Evolutionary conservation across 805 yeast genomes (phyloP), one percentile per base, ranked within the genome.

Genomic region (Trichomonascus vanleenenianus): DNA sequence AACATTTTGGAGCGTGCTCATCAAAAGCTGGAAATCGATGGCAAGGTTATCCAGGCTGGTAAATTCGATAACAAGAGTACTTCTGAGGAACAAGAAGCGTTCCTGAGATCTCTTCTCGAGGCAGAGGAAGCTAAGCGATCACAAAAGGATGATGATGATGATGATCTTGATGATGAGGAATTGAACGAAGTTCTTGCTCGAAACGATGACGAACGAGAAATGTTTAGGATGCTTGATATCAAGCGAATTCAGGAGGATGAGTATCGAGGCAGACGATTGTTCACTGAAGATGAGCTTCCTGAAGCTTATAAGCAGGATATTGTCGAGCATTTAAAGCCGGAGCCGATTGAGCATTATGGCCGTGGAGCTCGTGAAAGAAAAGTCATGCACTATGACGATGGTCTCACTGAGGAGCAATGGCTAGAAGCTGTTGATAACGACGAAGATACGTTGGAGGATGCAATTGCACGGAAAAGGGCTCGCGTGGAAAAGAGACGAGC

Each of bases 1-100:
- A 86, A 83, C 62, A 89, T 91, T 61, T 71, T 91, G 43, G 96
- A 88, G 60, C 78, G 95, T 53, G 97, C 97, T 2, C 88, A 84
- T 53, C 85, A 86, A 42, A 91, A 91, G 63, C 74, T 91, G 46
- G 97, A 91, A 58, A 89, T 91, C 59, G 98, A 91, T 63, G 97
- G 97, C 33, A 93, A 93, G 63, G 97, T 91, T 51, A 91, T 91
- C 60, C 98, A 91, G 64, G 98, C 98, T 2, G 98, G 98, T 72
- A 91, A 93, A 60, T 91, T 91, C 57, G 98, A 91, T 68, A 91
- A 91, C 63, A 91, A 91, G 63, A 85, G 96, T 1, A 93, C 97
- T 0, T 72, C 95, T 2, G 98, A 91, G 63, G 98, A 91, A 65
- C 97, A 93, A 64, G 97, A 91, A 61, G 97, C 96, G 0, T 76